Evolutionary conservation across 1,284 basidiomycete genomes (phyloP).

Genomic region (Athelia psychrophila): DNA sequence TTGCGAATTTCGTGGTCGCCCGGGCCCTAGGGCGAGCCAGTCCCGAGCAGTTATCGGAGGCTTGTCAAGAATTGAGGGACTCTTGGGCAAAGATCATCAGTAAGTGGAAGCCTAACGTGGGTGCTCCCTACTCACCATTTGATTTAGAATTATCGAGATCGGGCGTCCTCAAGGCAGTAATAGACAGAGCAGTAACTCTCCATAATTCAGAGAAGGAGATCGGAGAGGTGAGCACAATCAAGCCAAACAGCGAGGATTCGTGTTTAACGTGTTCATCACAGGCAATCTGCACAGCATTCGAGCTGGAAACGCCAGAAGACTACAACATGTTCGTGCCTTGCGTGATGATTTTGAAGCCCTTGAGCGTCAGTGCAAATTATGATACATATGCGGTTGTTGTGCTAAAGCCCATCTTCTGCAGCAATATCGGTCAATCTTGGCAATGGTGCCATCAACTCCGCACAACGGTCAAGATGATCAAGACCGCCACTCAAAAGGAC

Average conservation of each 20-base stretch:
- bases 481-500: not conserved
- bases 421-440: constrained; percentile 30
- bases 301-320: constrained; percentile 44
- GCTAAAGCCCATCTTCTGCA: constrained; percentile 19
- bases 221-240: constrained; percentile 40
- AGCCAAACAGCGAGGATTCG: no score
- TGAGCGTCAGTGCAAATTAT: constrained; percentile 37
- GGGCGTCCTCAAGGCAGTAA: constrained; percentile 67
- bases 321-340: constrained; percentile 56
- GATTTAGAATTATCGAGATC: constrained; percentile 34
- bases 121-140: constrained; percentile 2
- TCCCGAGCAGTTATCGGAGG: constrained; percentile 51
- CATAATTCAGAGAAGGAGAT: constrained; percentile 38
- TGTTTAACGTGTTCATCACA: constrained; percentile 22
- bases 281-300: constrained; percentile 63
- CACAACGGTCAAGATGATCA: not conserved
- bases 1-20: constrained; percentile 89
- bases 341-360: constrained; percentile 58
- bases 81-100: constrained; percentile 50
- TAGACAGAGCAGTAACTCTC: constrained; percentile 62
- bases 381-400: no score
- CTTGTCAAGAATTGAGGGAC: constrained; percentile 54
- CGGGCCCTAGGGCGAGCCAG: constrained; percentile 67
- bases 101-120: constrained; percentile 39
- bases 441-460: constrained; percentile 1